These are phyloP conservation scores for Endocladia muricata DNA, from an alignment of 31 red algal genomes.

Conservation along the genomic window DNA sequence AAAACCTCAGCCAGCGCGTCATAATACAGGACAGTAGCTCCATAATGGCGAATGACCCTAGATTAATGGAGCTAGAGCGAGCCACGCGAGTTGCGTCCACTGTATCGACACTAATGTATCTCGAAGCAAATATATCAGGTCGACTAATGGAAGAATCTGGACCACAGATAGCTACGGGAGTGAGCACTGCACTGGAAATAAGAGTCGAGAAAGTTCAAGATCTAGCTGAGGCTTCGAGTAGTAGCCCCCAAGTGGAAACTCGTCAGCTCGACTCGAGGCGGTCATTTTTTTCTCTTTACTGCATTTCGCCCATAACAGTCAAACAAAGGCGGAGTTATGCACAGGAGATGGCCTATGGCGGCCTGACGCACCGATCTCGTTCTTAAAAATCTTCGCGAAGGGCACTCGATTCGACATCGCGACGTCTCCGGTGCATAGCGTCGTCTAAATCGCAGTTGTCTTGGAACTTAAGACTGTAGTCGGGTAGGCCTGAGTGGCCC, in stretches of 20 bases:
- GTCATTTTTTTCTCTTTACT: too few relatives aligned
- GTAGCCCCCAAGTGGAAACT: too few relatives aligned
- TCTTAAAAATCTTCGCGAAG: not conserved
- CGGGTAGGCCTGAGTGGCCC: not conserved
- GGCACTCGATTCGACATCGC: constrained; percentile 9
- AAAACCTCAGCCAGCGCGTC: not conserved
- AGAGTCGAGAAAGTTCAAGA: constrained; percentile 3
- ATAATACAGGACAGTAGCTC: not conserved
- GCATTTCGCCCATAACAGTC: too few relatives aligned
- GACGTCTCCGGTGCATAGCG: constrained; percentile 13
- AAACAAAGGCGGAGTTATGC: not conserved
- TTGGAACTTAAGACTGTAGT: constrained; percentile 9
- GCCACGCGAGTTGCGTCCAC: not conserved
- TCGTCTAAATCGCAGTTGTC: constrained; percentile 29
- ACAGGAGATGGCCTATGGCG: constrained; percentile 7
- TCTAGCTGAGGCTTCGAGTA: not conserved
- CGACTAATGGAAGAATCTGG: not conserved
- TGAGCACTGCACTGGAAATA: not conserved
- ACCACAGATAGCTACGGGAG: too few relatives aligned
- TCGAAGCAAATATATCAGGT: not conserved
- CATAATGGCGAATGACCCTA: not conserved
- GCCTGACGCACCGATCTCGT: constrained; percentile 6
- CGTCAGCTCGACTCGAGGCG: too few relatives aligned
- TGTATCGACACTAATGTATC: constrained; percentile 7
- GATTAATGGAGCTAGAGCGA: not conserved